A percentile compares a stretch with the other conserved stretches of the same genome.
These are phyloP conservation scores for Candida broadrunensis DNA, from an alignment of 805 yeast species.

Conservation along the genomic window DNA sequence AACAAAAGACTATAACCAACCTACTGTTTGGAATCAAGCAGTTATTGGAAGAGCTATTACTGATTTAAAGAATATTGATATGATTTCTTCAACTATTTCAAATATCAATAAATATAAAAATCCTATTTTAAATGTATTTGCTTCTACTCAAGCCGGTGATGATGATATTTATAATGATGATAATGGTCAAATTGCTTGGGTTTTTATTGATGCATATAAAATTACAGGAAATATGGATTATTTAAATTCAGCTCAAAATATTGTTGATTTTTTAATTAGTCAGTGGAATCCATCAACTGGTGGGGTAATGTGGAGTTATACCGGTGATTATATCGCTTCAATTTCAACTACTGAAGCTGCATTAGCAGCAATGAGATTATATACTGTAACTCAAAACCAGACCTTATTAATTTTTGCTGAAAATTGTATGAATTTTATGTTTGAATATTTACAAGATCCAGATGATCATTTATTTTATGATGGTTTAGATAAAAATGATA, in stretches of 20 bases:
- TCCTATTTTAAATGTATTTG: conserved; percentile 14
- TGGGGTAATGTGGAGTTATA: conserved; percentile 23
- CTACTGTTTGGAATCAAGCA: conserved; percentile 27
- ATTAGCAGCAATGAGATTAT: conserved; percentile 21
- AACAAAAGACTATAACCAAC: conserved; percentile 1
- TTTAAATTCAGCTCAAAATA: conserved; percentile 15
- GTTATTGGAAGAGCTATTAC: conserved; percentile 20
- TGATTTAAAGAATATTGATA: conserved; percentile 9
- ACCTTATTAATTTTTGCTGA: conserved; percentile 13
- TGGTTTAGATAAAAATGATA: conserved; percentile 11
- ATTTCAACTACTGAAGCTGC: conserved; percentile 28
- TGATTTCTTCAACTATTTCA: conserved; percentile 9
- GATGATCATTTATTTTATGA: conserved; percentile 20
- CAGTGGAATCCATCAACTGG: conserved; percentile 20
- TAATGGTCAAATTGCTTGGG: conserved; percentile 26
- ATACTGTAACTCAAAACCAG: conserved; percentile 12
- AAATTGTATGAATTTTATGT: conserved; percentile 11
- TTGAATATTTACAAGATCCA: conserved; percentile 12
- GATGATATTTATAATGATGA: conserved; percentile 25
- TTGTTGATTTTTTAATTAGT: conserved; percentile 13
- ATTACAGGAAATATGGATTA: conserved; percentile 13
- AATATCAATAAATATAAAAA: conserved; percentile 17
- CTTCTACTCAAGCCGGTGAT: conserved; percentile 16
- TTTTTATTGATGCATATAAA: conserved; percentile 20
- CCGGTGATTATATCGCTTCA: conserved; percentile 22